Evolutionary conservation across 495 filamentous ascomycete genomes (phyloP), one percentile per base, ranked within the genome.

Genomic region (Neurospora sublineolata): DNA sequence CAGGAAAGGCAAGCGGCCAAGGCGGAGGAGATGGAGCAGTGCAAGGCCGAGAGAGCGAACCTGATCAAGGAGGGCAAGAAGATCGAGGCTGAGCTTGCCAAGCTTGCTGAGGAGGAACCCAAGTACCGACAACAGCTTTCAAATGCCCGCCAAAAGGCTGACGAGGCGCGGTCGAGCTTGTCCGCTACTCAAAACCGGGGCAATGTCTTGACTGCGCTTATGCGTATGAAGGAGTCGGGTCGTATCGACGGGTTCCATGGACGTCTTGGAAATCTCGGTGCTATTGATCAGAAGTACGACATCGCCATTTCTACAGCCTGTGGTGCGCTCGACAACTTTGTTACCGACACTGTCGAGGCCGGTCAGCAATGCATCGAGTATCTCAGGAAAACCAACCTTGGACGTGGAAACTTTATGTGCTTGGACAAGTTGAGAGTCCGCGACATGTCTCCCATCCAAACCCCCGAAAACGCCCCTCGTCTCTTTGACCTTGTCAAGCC

Each of bases 341-440:
- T 99, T 12, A 95, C 97, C 8, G 95, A 98, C 73, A 93, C 93
- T 0, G 93, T 97, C 8, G 94, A 97, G 76, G 91, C 92, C 67
- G 96, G 94, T 68, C 94, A 97, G 79, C 94, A 97, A 76, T 98
- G 96, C 79, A 97, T 99, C 76, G 94, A 98, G 75, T 94, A 98
- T 77, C 86, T 99, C 20, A 89, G 95, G 33, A 98, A 98, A 84
- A 98, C 96, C 74, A 97, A 97, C 76, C 90, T 98, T 33, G 95
- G 95, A n/a, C 88, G 96, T 77, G 95, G 94, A 37, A 97, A 97
- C 82, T 97, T 99, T 78, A 98, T 98, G 76, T 92, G 94, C 72
- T 87, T 99, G 3, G 92, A 98, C 78, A 93, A 94, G 73, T 85
- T 97, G 30, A 86, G 93, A 39, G 83, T 85, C 60, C 87, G 91